A percentile compares a stretch with the other conserved stretches of the same genome.
These are phyloP conservation scores for Aureobasidium sp. DNA, from an alignment of 2,329 filamentous ascomycete genomes.

Conservation along the genomic window DNA sequence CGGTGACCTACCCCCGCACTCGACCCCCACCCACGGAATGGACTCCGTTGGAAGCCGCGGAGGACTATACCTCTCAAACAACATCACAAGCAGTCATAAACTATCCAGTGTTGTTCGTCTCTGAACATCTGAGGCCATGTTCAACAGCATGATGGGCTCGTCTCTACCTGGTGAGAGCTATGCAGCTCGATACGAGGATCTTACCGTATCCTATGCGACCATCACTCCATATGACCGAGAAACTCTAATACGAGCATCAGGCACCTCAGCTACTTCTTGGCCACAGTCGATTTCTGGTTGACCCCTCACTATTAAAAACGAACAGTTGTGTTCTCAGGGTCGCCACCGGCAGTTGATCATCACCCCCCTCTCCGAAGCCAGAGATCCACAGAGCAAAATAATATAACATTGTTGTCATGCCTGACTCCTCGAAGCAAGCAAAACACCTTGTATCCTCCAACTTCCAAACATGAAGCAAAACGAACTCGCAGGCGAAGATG, in stretches of 20 bases:
- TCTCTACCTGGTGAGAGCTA: no score
- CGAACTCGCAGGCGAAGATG: neutral
- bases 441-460: neutral
- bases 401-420: neutral
- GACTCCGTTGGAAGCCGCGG: neutral
- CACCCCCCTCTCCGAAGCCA: neutral
- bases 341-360: neutral
- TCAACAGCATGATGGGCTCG: no score
- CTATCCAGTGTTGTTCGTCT: neutral
- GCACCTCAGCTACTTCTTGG: neutral
- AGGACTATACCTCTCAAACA: neutral
- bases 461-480: neutral
- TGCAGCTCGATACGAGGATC: no score
- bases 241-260: neutral
- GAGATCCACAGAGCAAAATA: neutral
- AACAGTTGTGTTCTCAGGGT: neutral
- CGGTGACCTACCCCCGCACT: neutral
- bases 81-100: neutral
- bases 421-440: neutral
- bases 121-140: no score
- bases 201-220: neutral
- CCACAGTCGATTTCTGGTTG: neutral
- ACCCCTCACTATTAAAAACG: neutral
- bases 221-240: neutral
- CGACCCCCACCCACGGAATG: neutral